Evolutionary conservation across 2,329 filamentous ascomycete genomes (phyloP).

Genomic region (Stachybotrys chlorohalonatus): DNA sequence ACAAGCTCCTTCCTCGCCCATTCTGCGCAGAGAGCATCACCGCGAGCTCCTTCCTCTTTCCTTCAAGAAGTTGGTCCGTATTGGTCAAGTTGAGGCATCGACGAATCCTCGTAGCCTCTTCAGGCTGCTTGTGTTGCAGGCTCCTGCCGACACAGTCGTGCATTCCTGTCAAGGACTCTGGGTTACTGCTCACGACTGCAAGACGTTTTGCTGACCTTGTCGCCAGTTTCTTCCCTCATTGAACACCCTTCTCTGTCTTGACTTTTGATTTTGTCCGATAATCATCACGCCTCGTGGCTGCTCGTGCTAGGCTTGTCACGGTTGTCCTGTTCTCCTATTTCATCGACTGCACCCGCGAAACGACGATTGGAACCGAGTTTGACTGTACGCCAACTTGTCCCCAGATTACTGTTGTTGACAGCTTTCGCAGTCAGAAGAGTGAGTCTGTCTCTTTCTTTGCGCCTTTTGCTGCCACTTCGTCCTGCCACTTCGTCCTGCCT

Average conservation of each 20-base stretch:
- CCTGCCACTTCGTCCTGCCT: not conserved
- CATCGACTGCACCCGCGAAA: not conserved
- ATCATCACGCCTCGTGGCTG: not conserved
- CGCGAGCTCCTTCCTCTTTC: not conserved
- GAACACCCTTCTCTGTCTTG: not conserved
- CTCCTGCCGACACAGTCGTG: not conserved
- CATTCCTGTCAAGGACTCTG: not conserved
- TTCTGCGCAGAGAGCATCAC: not conserved
- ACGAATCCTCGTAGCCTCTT: not conserved
- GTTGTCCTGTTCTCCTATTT: not conserved
- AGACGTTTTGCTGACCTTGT: not conserved
- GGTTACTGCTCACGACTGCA: not conserved
- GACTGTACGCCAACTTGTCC: constrained; percentile 5
- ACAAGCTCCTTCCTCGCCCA: not conserved
- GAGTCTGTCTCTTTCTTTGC: constrained; percentile 9
- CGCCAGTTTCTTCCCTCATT: not conserved
- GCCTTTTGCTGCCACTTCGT: not conserved
- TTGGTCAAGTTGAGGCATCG: not conserved
- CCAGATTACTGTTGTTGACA: constrained; percentile 20
- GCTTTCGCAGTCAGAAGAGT: constrained; percentile 13
- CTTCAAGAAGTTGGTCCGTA: not conserved
- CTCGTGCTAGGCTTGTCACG: not conserved
- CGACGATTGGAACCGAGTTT: not conserved
- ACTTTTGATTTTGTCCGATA: not conserved
- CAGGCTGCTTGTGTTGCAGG: not conserved